These are phyloP conservation scores for Rhodomyrtus psidioides DNA, from an alignment of 441 rosid genomes.

Conservation along the genomic window DNA sequence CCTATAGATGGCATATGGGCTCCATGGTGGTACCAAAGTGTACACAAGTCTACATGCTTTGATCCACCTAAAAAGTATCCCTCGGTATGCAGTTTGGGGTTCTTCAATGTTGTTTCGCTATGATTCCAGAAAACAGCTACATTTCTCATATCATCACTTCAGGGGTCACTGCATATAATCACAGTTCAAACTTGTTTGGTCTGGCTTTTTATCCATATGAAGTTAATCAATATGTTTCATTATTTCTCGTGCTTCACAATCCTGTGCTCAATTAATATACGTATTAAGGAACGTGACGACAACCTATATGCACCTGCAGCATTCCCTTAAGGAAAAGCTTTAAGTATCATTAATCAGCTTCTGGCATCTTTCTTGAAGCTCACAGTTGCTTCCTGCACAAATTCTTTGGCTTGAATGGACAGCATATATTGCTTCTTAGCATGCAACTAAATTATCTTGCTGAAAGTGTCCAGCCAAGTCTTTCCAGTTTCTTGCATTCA, in stretches of 20 bases:
- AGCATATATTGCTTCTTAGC: not conserved
- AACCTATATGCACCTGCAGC: too few species aligned
- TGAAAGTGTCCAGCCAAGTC: not conserved
- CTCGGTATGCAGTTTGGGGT: conserved; percentile 21
- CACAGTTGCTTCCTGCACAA: not conserved
- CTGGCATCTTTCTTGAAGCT: not conserved
- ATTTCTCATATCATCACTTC: not conserved
- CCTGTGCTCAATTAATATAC: not conserved
- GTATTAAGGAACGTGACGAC: not conserved
- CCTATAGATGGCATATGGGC: conserved; percentile 79
- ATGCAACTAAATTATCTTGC: not conserved
- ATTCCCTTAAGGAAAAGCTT: not conserved
- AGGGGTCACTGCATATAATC: not conserved
- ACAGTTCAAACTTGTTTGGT: not conserved
- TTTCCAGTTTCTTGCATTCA: not conserved
- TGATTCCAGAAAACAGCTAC: not conserved
- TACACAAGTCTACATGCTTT: conserved; percentile 57
- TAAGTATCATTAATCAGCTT: not conserved
- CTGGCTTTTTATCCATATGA: not conserved
- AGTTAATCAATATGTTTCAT: not conserved
- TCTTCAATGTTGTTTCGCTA: not conserved
- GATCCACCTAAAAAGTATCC: conserved; percentile 40
- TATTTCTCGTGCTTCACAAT: not conserved
- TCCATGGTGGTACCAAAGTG: conserved; percentile 74
- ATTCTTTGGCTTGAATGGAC: not conserved